A percentile compares a stretch with the other conserved stretches of the same genome.
These are phyloP conservation scores for Lasiosphaeria miniovina DNA, from an alignment of 495 filamentous ascomycete genomes.

Conservation along the genomic window DNA sequence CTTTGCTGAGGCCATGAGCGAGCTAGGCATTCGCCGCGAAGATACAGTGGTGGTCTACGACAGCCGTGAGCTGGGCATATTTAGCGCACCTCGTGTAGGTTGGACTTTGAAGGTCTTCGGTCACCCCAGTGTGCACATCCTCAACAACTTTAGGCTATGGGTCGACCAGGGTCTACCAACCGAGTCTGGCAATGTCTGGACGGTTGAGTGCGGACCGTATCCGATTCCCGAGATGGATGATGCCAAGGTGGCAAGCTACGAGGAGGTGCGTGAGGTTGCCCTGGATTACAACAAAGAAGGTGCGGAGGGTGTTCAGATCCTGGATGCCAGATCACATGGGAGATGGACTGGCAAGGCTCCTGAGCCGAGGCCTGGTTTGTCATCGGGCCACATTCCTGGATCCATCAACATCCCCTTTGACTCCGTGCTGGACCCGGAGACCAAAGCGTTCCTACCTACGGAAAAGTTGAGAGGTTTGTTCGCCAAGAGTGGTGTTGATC, in stretches of 20 bases:
- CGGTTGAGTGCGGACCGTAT: constrained; percentile 54
- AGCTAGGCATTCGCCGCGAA: constrained; percentile 77
- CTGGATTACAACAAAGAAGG: constrained; percentile 75
- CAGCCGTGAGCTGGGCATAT: constrained; percentile 80
- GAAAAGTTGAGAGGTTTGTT: constrained; percentile 75
- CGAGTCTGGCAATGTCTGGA: constrained; percentile 71
- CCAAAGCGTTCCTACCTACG: constrained; percentile 72
- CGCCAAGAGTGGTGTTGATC: constrained; percentile 70
- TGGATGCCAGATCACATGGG: constrained; percentile 80
- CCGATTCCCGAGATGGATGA: constrained; percentile 52
- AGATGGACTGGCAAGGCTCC: constrained; percentile 80
- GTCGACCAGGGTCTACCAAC: constrained; percentile 74
- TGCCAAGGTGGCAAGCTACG: constrained; percentile 56
- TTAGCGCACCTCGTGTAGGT: constrained; percentile 86
- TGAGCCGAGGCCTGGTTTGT: constrained; percentile 82
- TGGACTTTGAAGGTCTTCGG: constrained; percentile 93
- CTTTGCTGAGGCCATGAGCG: constrained; percentile 85
- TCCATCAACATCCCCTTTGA: constrained; percentile 80
- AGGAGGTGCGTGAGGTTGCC: constrained; percentile 74
- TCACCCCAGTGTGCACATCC: constrained; percentile 80
- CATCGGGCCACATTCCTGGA: constrained; percentile 88
- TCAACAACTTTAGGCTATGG: constrained; percentile 95
- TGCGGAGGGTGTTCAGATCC: constrained; percentile 74
- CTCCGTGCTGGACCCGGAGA: constrained; percentile 74
- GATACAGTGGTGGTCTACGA: constrained; percentile 95